Percentiles rank a stretch among this genome's conserved stretches.
Evolutionary conservation across 768 basidiomycete genomes (phyloP).

Genomic region (Boletus subparvulus): DNA sequence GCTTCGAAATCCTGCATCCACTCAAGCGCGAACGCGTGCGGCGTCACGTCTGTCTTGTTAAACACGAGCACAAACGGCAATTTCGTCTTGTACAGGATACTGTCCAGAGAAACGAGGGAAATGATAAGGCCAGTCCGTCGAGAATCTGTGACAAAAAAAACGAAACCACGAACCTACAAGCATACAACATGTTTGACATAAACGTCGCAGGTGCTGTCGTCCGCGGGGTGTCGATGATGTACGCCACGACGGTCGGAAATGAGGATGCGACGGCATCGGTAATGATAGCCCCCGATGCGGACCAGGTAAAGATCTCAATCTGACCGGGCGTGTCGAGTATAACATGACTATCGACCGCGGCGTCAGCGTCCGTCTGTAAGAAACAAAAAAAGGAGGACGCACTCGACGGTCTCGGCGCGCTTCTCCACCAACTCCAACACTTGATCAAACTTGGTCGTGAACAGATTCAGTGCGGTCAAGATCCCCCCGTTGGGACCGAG

Average conservation of each 20-base stretch:
- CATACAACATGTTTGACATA: conserved; percentile 99
- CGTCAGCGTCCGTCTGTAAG: neutral
- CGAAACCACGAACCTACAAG: conserved; percentile 69
- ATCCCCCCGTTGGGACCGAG: conserved; percentile 98
- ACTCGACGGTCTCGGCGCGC: conserved; percentile 86
- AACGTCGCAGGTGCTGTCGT: conserved; percentile 95
- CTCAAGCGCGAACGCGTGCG: conserved; percentile 88
- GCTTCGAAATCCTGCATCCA: conserved; percentile 99
- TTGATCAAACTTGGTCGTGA: conserved; percentile 99
- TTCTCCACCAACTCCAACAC: conserved; percentile 91
- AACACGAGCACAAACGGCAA: conserved; percentile 97
- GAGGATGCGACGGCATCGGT: conserved; percentile 95
- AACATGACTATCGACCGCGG: conserved; percentile 62
- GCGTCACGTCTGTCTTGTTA: conserved; percentile 95
- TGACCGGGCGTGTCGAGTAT: conserved; percentile 98
- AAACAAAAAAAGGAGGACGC: conserved; percentile 30
- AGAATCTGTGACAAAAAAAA: neutral
- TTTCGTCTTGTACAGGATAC: conserved; percentile 97
- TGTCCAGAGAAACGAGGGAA: conserved; percentile 29
- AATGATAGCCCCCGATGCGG: conserved; percentile 97
- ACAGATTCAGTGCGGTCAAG: conserved; percentile 92
- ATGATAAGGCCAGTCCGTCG: neutral
- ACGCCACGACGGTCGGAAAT: conserved; percentile 92
- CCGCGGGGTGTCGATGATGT: conserved; percentile 95
- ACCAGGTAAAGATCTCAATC: conserved; percentile 99